These are phyloP conservation scores for Tolypocladium sp. DNA, from an alignment of 2,329 filamentous ascomycete species.

Conservation along the genomic window DNA sequence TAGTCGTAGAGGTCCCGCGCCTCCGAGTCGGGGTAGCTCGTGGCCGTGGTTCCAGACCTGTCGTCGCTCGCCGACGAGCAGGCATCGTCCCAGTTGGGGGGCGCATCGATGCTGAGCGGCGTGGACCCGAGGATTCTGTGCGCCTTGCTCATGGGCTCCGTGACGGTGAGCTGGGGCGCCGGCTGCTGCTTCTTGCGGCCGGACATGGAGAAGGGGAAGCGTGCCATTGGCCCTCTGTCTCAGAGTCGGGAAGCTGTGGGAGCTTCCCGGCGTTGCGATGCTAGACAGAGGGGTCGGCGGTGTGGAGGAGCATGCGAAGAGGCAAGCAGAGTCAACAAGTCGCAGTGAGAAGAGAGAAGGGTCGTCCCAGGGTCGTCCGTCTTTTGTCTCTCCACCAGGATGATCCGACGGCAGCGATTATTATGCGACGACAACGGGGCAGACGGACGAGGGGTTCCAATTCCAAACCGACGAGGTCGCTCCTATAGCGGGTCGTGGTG, in stretches of 20 bases:
- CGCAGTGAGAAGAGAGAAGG: background rate
- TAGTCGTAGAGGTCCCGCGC: slow-evolving; percentile 6
- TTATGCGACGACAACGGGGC: background rate
- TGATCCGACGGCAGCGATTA: background rate
- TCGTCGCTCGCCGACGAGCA: slow-evolving; percentile 35
- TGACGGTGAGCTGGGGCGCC: slow-evolving; percentile 16
- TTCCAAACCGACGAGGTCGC: background rate
- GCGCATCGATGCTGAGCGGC: slow-evolving; percentile 32
- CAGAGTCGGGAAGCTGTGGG: background rate
- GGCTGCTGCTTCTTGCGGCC: slow-evolving; percentile 32
- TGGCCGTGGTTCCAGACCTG: slow-evolving; percentile 30
- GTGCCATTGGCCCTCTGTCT: slow-evolving; percentile 23
- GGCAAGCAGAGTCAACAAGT: background rate
- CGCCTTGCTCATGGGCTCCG: slow-evolving; percentile 38
- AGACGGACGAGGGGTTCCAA: background rate
- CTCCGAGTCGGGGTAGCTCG: slow-evolving; percentile 15
- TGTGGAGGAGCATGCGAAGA: background rate
- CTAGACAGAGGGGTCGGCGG: background rate
- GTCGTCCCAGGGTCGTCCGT: background rate
- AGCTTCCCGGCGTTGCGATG: slow-evolving; percentile 3
- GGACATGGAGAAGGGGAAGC: slow-evolving; percentile 39
- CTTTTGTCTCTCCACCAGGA: slow-evolving; percentile 1
- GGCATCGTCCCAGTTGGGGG: slow-evolving; percentile 30
- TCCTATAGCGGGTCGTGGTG: slow-evolving; percentile 3
- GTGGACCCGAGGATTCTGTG: slow-evolving; percentile 40